Conservation (phyloP, 345 rosid species). For the Microcos paniculata region DNA sequence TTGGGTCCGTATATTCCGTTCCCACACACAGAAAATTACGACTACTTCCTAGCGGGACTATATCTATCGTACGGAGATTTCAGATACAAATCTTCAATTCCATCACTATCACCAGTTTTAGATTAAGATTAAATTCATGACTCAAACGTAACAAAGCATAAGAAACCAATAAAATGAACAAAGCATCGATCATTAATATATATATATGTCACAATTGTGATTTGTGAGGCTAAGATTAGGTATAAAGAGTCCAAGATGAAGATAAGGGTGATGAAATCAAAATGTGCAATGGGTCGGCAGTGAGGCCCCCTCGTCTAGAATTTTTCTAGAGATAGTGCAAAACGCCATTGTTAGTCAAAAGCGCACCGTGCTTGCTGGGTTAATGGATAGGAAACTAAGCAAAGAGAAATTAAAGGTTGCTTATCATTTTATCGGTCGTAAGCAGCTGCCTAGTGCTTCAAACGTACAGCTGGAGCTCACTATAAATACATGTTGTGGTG, state of each 20-base stretch:
- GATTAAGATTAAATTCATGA: background rate
- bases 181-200: no score
- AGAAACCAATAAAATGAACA: no score
- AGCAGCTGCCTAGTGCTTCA: background rate
- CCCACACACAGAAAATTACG: background rate
- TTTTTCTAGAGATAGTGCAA: background rate
- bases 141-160: no score
- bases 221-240: background rate
- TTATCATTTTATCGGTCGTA: no score
- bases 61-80: background rate
- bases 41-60: background rate
- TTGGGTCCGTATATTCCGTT: background rate
- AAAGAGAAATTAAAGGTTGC: no score
- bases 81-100: background rate
- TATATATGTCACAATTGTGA: no score
- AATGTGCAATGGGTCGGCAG: background rate
- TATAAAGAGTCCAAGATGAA: background rate
- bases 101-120: background rate
- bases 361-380: background rate
- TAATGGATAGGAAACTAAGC: background rate
- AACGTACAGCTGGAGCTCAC: slow-evolving; percentile 11
- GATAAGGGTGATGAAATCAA: background rate
- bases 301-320: background rate
- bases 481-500: background rate
- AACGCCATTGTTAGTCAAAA: background rate